Conservation (phyloP, 352 stramenopile species). For the Thraustochytrium sp. region DNA sequence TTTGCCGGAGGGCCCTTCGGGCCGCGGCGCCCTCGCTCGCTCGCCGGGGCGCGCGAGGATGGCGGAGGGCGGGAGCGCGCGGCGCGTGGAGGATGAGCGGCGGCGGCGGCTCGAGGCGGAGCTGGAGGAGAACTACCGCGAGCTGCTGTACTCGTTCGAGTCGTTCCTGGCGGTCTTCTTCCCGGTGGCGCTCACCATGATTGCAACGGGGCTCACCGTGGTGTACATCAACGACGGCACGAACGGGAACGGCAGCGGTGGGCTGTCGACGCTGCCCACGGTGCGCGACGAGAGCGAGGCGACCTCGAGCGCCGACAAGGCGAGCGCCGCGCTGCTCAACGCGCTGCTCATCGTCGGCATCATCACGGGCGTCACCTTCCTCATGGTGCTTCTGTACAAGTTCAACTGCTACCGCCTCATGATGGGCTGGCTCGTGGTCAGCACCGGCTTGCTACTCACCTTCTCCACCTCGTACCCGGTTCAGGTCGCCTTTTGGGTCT, state of each 20-base stretch:
- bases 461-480: slow-evolving; percentile 66
- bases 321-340: slow-evolving; percentile 59
- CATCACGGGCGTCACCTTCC: slow-evolving; percentile 67
- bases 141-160: slow-evolving; percentile 40
- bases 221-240: slow-evolving; percentile 37
- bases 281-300: background rate
- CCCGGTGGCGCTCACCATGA: slow-evolving; percentile 18
- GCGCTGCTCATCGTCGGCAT: slow-evolving; percentile 69
- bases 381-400: slow-evolving; percentile 67
- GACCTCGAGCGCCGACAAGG: slow-evolving; percentile 4
- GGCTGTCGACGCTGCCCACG: background rate
- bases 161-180: slow-evolving; percentile 30
- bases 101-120: no score
- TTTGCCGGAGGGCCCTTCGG: no score
- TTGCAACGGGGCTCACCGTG: background rate
- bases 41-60: no score
- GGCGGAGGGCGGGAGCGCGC: no score
- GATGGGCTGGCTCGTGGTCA: slow-evolving; percentile 66
- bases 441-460: slow-evolving; percentile 63
- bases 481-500: slow-evolving; percentile 60
- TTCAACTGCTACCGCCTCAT: slow-evolving; percentile 59
- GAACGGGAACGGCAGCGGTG: slow-evolving; percentile 1
- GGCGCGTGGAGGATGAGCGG: no score
- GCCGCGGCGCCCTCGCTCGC: no score
- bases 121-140: background rate